Conservation (phyloP, 257 asterid genomes). For the Przewalskia tangutica region DNA sequence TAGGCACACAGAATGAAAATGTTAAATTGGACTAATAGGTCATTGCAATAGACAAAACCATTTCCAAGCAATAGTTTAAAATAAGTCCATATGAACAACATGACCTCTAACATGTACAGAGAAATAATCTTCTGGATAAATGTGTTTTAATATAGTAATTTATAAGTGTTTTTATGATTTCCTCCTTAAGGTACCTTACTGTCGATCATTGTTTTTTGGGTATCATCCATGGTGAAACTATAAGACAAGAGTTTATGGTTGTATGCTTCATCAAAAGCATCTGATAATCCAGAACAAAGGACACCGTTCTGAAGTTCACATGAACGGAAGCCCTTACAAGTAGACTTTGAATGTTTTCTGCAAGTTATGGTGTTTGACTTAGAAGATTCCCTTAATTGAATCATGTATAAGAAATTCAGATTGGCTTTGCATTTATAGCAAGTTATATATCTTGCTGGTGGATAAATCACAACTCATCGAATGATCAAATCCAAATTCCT, state of each 20-base stretch:
- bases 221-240: background rate
- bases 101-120: background rate
- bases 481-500: background rate
- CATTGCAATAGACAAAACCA: background rate
- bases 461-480: background rate
- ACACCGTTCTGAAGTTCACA: background rate
- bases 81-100: background rate
- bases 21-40: background rate
- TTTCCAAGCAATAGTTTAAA: background rate
- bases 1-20: background rate
- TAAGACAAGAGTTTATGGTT: background rate
- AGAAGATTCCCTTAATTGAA: background rate
- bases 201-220: background rate
- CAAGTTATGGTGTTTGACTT: background rate
- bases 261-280: background rate
- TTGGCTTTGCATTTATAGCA: background rate
- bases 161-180: background rate
- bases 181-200: background rate
- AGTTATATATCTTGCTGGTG: background rate
- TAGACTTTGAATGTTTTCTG: background rate
- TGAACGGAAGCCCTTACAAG: background rate
- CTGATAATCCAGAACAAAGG: background rate
- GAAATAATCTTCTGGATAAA: background rate
- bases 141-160: background rate
- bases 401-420: background rate